These are phyloP conservation scores for Pyricularia sp. DNA, from an alignment of 2,329 filamentous ascomycete genomes.

Conservation along the genomic window DNA sequence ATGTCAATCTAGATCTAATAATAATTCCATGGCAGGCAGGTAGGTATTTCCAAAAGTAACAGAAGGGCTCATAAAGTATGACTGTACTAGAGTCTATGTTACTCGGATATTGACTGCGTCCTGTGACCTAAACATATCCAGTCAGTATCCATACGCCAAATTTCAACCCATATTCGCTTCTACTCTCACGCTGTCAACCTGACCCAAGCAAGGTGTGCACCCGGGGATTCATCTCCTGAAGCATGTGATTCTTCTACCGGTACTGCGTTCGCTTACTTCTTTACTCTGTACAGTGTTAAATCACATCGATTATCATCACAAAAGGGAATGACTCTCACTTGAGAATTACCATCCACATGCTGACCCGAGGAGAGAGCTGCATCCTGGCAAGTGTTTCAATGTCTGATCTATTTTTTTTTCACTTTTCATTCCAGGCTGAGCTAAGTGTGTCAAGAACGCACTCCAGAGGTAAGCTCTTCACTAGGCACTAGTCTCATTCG, in stretches of 20 bases:
- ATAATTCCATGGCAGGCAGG: too few relatives aligned
- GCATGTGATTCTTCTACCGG: not conserved
- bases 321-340: not conserved
- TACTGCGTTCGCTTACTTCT: not conserved
- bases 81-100: too few relatives aligned
- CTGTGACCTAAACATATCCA: not conserved
- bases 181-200: not conserved
- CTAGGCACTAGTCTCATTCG: not conserved
- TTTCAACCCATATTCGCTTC: not conserved
- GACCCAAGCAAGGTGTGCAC: not conserved
- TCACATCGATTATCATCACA: not conserved
- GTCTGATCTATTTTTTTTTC: not conserved
- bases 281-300: too few relatives aligned
- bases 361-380: not conserved
- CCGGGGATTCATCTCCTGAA: not conserved
- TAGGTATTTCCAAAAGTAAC: too few relatives aligned
- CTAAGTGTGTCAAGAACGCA: not conserved
- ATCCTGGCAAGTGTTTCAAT: not conserved
- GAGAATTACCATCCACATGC: not conserved
- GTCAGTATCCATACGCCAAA: not conserved
- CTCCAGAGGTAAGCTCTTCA: not conserved
- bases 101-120: not conserved
- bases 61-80: too few relatives aligned
- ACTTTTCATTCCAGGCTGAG: not conserved
- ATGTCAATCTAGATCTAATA: not conserved